Evolutionary conservation across 495 filamentous ascomycete genomes (phyloP), one percentile per base, ranked within the genome.

Genomic region (Penicillium canariense): DNA sequence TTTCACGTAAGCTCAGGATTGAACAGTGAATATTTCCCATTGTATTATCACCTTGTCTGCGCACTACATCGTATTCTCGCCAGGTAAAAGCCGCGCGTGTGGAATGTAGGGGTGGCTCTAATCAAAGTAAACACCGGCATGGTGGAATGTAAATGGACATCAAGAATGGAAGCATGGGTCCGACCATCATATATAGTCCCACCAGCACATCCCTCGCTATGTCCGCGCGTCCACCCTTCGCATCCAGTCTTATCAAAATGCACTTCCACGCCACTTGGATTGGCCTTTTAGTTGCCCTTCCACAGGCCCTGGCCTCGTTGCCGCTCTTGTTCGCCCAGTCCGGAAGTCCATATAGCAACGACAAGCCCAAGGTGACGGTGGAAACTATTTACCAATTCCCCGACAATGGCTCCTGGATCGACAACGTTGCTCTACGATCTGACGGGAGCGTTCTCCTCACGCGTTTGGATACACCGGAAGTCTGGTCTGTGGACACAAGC

Each of bases 391-490:
- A 63, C 32, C 70, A 74, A 45, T 70, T 64, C 40, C 47, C 61
- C 1, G 47, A 63, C 36, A 71, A 68, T 42, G 68, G 71, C 31
- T 71, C 73, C 3, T 76, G 73, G 70, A 48, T 77, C n/a, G 65
- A 70, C 48, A 77, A 75, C 46, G 28, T 78, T 12, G 73, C 60
- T 17, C 48, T 71, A 0, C 66, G 72, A 14, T 49, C 62, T 7
- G 63, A 70, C 34, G 69, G 68, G 15, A 55, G 62, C 38, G 46
- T 79, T 3, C 66, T 79, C 9, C 46, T 72, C 22, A 73, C 74
- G 1, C 60, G 65, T 14, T 58, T 74, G 30, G 69, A 68, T 32
- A 60, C 58, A 5, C 68, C 74, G 0, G 65, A 73, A 45, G 61
- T 81, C 15, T 79, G 71, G 71, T 53, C 58, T 9, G 55, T 79